Base-by-base conservation (phyloP, 1,284 basidiomycete genomes). In the Sanguinoderma infundibulare region DNA sequence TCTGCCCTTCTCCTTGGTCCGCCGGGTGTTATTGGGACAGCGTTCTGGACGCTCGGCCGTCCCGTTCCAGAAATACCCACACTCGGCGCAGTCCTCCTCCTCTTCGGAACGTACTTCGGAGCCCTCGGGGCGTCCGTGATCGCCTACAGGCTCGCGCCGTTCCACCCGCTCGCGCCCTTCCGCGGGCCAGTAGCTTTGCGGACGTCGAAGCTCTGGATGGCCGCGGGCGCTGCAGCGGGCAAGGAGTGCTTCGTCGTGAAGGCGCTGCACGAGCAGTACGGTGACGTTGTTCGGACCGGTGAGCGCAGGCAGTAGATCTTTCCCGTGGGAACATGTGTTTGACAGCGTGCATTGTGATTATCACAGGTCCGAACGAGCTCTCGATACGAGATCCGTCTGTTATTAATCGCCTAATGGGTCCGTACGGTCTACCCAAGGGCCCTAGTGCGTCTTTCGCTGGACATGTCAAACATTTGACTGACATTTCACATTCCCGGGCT, bases 91-190 rank as follows among this genome's bases (percentile, higher is more conserved):
- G 24, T 17, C 50, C 61, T 34, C 39, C 10, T 59, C 22, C 38
- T 60, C 9, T 53, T 38, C 24, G 15, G 30, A 5, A 49, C 51
- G 2, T 69, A 67, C 53, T 58, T 65, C 53, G 36, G 47, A 2
- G 58, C 60, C 1, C 59, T 73, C 17, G 22, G 42, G 8, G 42
- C 10, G 14, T 46, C 42, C 22, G 24, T 46, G 12, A 15, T 46
- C 64, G 2, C 65, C 17, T 75, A 76, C 54, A 71, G 75, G 14
- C 36, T 73, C 28, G 73, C 73, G 5, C 73, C 73, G 2, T 64
- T 70, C 56, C 75, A 76, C 52, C 74, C 73, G 0, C 68, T 76
- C 15, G 63, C 71, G 3, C 44, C 53, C 17, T 73, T 72, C 50
- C 73, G 74, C 3, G 75, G 75, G 1, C 75, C 75, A 2, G 22